phyloP scores from a whole-genome alignment of 495 filamentous ascomycete genomes.

The Penicillium atrosanguineum region DNA sequence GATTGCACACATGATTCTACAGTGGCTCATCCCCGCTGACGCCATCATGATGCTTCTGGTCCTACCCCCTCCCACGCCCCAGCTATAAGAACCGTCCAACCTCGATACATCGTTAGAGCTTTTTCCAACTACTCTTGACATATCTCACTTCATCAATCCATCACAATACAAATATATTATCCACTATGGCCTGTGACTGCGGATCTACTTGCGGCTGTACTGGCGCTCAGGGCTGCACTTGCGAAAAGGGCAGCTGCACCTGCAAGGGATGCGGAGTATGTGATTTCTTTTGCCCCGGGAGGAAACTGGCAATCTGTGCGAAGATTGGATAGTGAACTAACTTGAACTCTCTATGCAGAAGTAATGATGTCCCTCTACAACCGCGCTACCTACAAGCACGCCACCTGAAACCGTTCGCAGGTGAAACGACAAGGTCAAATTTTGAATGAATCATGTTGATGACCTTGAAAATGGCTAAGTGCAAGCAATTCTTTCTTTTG shows the following conservation, averaged over 20 bases:
- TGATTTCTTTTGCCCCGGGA: conserved; percentile 9
- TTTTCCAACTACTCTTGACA: neutral
- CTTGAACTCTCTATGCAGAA: neutral
- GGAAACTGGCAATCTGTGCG: neutral
- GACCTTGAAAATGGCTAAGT: neutral
- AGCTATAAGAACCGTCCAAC: neutral
- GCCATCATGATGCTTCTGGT: conserved; percentile 23
- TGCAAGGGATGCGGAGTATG: conserved; percentile 51
- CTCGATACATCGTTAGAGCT: too few relatives aligned
- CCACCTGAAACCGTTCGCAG: neutral
- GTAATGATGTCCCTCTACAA: neutral
- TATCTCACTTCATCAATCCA: neutral
- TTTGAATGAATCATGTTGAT: neutral
- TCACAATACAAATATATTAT: neutral
- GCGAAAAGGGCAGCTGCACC: conserved; percentile 31
- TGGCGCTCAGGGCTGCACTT: conserved; percentile 39
- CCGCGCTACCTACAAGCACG: neutral
- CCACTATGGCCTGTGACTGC: conserved; percentile 41
- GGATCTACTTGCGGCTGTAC: conserved; percentile 38
- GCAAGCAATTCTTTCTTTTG: neutral
- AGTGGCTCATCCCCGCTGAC: conserved; percentile 17
- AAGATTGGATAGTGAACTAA: conserved; percentile 1
- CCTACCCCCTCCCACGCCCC: conserved; percentile 1
- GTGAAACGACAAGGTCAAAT: neutral
- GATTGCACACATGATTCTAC: neutral